Evolutionary conservation across 176 grass and related monocot species (phyloP), one percentile per base, ranked within the genome.

Genomic region (Hordeum vulgare): DNA sequence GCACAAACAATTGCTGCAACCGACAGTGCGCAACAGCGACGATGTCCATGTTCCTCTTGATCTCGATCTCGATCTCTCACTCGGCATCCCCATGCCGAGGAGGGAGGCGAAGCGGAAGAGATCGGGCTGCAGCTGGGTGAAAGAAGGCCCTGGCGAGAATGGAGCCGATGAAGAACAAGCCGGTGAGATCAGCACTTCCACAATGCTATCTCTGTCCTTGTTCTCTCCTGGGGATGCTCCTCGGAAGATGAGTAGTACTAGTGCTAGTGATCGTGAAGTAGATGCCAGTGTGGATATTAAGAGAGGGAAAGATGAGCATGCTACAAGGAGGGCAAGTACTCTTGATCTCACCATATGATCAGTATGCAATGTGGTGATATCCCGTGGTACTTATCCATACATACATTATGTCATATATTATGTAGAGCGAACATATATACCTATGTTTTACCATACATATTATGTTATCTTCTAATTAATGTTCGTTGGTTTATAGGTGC

Each of bases 311-410:
- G 31, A 73, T 49, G 40, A 1, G 3, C 41, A 72, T 77, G 42
- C 41, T 73, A 49, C 81, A 77, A 74, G 70, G 75, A 60, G 81
- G 89, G n/a, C 57, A 40, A 91, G 85, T 91, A 91, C 85, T 85
- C 89, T 91, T 66, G 71, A 77, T 88, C 89, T 91, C 85, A 88
- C 85, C 77, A 74, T 85, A 85, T 85, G 72, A 79, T 84, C 53
- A 64, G 57, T 79, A 72, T 3, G 6, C 57, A 73, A 11, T 78
- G 85, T 78, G 89, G 82, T 91, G 89, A 88, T 80, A 91, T 88
- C 54, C 61, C 73, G 89, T 33, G 85, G 89, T 91, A 91, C 82
- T 91, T 88, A 6, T 82, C 63, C 81, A 33, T 12, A 3, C 74
- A 40, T 62, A 8, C 8, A 44, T 6, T 15, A 72, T 27, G 3